Evolutionary conservation across 441 rosid species (phyloP).

Genomic region (Aquilaria agallochum): DNA sequence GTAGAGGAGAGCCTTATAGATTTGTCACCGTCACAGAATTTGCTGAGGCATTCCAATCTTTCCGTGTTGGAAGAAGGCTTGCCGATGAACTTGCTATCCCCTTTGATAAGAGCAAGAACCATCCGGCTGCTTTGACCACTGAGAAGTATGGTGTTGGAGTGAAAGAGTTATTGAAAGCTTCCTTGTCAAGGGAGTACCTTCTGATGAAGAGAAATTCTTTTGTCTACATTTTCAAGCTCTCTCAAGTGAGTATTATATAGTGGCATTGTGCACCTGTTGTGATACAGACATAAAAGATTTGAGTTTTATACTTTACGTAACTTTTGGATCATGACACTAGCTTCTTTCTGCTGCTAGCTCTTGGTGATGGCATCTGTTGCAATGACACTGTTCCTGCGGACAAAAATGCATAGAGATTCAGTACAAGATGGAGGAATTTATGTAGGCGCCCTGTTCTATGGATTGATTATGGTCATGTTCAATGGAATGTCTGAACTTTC

Average conservation of each 20-base stretch:
- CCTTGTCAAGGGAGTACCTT: slow-evolving; percentile 26
- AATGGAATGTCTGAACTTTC: slow-evolving; percentile 65
- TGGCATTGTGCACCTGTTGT: not conserved
- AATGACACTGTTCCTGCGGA: slow-evolving; percentile 33
- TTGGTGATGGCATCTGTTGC: slow-evolving; percentile 24
- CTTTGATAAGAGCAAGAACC: slow-evolving; percentile 31
- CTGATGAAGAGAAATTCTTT: slow-evolving; percentile 44
- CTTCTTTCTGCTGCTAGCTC: slow-evolving; percentile 25
- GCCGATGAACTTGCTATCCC: slow-evolving; percentile 32
- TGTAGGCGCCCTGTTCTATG: slow-evolving; percentile 58
- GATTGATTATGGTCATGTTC: slow-evolving; percentile 47
- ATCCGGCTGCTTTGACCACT: slow-evolving; percentile 37
- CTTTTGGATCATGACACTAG: not conserved
- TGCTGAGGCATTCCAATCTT: slow-evolving; percentile 36
- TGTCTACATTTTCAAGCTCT: slow-evolving; percentile 33
- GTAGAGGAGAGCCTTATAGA: slow-evolving; percentile 26
- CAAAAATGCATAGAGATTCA: slow-evolving; percentile 27
- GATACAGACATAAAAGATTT: not conserved
- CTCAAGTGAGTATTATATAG: slow-evolving; percentile 22
- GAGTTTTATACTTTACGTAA: not conserved
- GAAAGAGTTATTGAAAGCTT: slow-evolving; percentile 37
- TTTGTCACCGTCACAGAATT: slow-evolving; percentile 38
- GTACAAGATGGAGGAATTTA: slow-evolving; percentile 50
- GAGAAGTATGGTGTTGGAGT: slow-evolving; percentile 38
- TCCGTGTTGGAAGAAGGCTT: slow-evolving; percentile 27